phyloP scores from a whole-genome alignment of 345 rosid species.

The Adansonia digitata region DNA sequence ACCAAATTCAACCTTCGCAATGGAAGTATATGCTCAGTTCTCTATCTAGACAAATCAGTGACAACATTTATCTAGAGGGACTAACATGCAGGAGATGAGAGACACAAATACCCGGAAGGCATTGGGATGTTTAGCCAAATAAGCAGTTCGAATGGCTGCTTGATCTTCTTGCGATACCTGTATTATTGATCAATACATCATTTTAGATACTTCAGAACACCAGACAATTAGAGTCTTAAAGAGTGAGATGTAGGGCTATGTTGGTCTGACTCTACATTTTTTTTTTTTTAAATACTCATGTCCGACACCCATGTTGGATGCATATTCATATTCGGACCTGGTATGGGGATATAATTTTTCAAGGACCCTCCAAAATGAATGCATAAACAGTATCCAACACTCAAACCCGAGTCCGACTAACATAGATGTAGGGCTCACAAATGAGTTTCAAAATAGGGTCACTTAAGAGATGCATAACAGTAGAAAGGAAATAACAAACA shows the following conservation, averaged over 20 bases:
- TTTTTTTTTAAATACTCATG: too few relatives aligned
- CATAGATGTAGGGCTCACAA: too few relatives aligned
- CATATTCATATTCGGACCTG: too few relatives aligned
- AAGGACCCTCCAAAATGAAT: too few relatives aligned
- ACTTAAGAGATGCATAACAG: not conserved
- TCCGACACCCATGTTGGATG: too few relatives aligned
- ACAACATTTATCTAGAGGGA: not conserved
- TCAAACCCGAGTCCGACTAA: too few relatives aligned
- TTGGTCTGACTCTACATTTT: too few relatives aligned
- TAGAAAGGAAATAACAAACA: conserved; percentile 1
- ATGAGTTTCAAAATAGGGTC: too few relatives aligned
- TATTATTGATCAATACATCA: conserved; percentile 9
- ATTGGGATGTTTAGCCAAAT: conserved; percentile 82
- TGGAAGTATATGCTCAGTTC: conserved; percentile 19
- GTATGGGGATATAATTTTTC: too few relatives aligned
- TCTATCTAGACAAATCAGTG: not conserved
- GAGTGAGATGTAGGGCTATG: too few relatives aligned
- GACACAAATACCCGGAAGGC: conserved; percentile 81
- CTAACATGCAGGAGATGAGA: not conserved
- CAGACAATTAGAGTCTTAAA: not conserved
- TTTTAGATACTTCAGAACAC: not conserved
- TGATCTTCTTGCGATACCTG: conserved; percentile 66
- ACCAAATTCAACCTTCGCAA: conserved; percentile 83
- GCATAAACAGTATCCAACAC: too few relatives aligned
- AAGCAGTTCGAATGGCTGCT: conserved; percentile 61